A percentile compares a stretch with the other conserved stretches of the same genome.
Conservation (phyloP, 129 eudicot genomes). For the Ambrosia trifida region DNA sequence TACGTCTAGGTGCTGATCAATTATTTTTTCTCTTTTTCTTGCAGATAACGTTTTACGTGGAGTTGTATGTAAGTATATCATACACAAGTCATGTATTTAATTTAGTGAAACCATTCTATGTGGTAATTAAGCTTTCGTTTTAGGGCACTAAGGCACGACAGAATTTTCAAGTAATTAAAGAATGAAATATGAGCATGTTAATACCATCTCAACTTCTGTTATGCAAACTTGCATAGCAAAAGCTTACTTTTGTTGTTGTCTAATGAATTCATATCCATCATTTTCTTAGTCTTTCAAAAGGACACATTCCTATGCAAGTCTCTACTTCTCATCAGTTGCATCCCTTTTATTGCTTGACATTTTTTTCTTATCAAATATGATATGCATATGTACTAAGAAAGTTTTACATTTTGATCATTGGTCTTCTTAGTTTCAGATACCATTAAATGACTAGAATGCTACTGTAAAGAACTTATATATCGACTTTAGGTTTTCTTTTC, state of each 20-base stretch:
- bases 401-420: no score
- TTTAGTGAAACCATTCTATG: not conserved
- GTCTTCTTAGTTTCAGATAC: no score
- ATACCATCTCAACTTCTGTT: not conserved
- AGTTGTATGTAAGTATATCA: conserved; percentile 67
- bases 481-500: no score
- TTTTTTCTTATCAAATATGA: no score
- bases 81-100: not conserved
- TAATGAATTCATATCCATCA: not conserved
- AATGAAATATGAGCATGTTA: not conserved
- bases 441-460: no score
- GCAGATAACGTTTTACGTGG: conserved; percentile 79
- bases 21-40: conserved; percentile 18
- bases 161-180: no score
- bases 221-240: not conserved
- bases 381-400: no score
- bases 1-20: conserved; percentile 18
- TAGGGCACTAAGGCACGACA: conserved; percentile 41
- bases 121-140: not conserved
- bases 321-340: no score
- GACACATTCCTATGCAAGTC: no score
- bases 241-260: not conserved
- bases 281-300: no score
- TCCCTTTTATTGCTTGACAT: no score
- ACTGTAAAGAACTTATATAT: no score